phyloP scores from a whole-genome alignment of 2,329 filamentous ascomycete species.

The Periconia digitata region DNA sequence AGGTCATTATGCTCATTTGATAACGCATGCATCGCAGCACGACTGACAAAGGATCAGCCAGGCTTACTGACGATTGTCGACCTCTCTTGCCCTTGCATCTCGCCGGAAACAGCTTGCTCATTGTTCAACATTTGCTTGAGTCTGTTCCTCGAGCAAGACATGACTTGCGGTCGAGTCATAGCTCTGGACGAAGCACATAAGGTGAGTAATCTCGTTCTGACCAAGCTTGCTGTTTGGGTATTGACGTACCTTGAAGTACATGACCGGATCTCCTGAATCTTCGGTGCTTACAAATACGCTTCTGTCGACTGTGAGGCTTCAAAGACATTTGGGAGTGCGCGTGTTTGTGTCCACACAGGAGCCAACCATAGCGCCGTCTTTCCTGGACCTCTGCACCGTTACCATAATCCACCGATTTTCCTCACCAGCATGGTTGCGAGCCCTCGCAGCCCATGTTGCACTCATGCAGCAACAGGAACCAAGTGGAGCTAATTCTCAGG shows the following conservation, averaged over 20 bases:
- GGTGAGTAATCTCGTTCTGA: constrained; percentile 32
- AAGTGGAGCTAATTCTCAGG: neutral
- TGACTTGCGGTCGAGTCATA: constrained; percentile 56
- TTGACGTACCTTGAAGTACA: constrained; percentile 50
- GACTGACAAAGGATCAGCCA: constrained; percentile 26
- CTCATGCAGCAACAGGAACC: neutral
- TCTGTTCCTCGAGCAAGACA: constrained; percentile 59
- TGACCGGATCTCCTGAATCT: constrained; percentile 57
- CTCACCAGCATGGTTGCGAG: constrained; percentile 62
- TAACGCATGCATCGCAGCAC: constrained; percentile 10
- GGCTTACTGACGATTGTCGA: constrained; percentile 68
- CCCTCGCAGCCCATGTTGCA: neutral
- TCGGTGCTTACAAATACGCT: constrained; percentile 64
- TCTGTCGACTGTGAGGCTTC: constrained; percentile 65
- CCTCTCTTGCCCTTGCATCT: constrained; percentile 71
- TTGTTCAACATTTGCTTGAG: constrained; percentile 73
- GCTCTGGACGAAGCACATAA: constrained; percentile 80
- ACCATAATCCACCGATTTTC: constrained; percentile 73
- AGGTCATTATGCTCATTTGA: constrained; percentile 54
- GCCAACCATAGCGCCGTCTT: constrained; percentile 66
- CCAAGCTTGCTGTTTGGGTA: neutral
- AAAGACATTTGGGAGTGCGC: constrained; percentile 68
- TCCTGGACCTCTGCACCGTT: constrained; percentile 72
- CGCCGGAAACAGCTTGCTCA: constrained; percentile 65
- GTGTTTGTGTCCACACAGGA: constrained; percentile 77